Percentiles rank a stretch among this genome's conserved stretches.
These are phyloP conservation scores for Trebouxia sp. DNA, from an alignment of 139 green algal genomes.

Conservation along the genomic window DNA sequence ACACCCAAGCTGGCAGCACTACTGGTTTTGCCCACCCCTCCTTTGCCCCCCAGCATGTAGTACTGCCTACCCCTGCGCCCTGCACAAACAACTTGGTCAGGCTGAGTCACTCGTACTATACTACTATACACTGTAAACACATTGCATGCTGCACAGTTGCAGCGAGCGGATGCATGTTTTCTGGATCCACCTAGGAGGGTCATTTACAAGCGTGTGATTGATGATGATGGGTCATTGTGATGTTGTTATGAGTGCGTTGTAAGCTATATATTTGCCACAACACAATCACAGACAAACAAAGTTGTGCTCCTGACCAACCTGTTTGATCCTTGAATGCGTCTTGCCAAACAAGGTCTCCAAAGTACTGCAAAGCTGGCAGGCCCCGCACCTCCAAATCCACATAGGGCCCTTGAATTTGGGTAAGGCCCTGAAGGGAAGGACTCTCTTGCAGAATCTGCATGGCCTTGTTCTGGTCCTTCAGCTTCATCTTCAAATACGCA, in stretches of 20 bases:
- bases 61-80: conserved; percentile 41
- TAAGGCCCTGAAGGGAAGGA: conserved; percentile 58
- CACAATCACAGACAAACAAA: too few relatives aligned
- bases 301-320: not conserved
- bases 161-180: too few relatives aligned
- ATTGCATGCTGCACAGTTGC: too few relatives aligned
- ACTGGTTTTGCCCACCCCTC: conserved; percentile 98
- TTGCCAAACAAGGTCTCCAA: conserved; percentile 76
- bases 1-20: conserved; percentile 79
- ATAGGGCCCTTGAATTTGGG: conserved; percentile 78
- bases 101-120: too few relatives aligned
- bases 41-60: conserved; percentile 94
- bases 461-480: conserved; percentile 87
- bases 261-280: too few relatives aligned
- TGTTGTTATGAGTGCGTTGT: too few relatives aligned
- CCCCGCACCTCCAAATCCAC: conserved; percentile 93
- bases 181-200: too few relatives aligned
- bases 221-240: too few relatives aligned
- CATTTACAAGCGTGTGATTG: too few relatives aligned
- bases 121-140: too few relatives aligned
- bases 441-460: conserved; percentile 77
- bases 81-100: not conserved
- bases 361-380: conserved; percentile 89
- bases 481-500: conserved; percentile 74
- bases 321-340: conserved; percentile 28